Percentiles rank a stretch among this genome's conserved stretches.
Conservation (phyloP, 352 stramenopile species). For the Globisporangium yorkense region DNA sequence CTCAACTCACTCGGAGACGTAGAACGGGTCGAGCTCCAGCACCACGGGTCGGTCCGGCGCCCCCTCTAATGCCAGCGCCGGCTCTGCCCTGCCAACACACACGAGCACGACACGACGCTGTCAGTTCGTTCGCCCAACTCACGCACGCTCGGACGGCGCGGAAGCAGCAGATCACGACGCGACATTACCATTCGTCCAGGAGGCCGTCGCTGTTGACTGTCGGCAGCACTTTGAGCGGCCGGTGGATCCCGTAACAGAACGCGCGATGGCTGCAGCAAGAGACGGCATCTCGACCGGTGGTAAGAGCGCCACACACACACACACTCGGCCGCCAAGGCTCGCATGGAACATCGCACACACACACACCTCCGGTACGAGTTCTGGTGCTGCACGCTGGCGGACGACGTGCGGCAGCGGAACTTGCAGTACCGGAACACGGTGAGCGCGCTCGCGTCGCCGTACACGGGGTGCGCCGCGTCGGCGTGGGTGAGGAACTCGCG, state of each 20-base stretch:
- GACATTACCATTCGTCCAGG: slow-evolving; percentile 28
- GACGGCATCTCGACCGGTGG: not conserved
- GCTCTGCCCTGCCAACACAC: slow-evolving; percentile 12
- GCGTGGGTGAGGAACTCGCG: slow-evolving; percentile 58
- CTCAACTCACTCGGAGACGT: slow-evolving; percentile 13
- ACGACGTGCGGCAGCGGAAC: slow-evolving; percentile 70
- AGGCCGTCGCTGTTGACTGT: slow-evolving; percentile 63
- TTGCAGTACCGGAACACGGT: slow-evolving; percentile 69
- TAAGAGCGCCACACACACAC: not conserved
- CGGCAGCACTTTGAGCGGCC: slow-evolving; percentile 46
- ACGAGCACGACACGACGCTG: not conserved
- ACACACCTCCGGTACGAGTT: slow-evolving; percentile 68
- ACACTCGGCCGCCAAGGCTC: no score
- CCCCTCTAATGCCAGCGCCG: slow-evolving; percentile 13
- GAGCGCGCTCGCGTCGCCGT: slow-evolving; percentile 39
- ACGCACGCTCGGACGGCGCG: no score
- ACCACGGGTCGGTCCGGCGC: slow-evolving; percentile 16
- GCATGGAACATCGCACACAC: no score
- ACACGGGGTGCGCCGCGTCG: slow-evolving; percentile 55
- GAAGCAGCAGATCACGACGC: slow-evolving; percentile 2
- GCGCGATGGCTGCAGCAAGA: slow-evolving; percentile 28
- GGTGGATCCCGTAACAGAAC: slow-evolving; percentile 67
- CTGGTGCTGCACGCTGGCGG: slow-evolving; percentile 68
- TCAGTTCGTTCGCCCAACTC: slow-evolving; percentile 7
- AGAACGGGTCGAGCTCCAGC: slow-evolving; percentile 45